These are phyloP conservation scores for Bretziella fagacearum DNA, from an alignment of 2,329 filamentous ascomycete species.

Conservation along the genomic window DNA sequence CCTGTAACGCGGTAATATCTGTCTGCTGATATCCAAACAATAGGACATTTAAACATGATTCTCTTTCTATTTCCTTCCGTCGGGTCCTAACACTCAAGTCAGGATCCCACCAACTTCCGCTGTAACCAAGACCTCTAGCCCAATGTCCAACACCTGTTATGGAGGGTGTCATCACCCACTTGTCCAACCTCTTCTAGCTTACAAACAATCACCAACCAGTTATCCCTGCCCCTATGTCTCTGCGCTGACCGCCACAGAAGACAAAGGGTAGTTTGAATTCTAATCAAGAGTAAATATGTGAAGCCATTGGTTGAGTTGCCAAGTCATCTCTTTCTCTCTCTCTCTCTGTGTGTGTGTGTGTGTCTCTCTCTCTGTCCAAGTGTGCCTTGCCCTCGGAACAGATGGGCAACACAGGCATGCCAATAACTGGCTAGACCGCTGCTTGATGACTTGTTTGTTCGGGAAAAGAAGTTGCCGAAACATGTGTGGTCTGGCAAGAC, in stretches of 20 bases:
- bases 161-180: not conserved
- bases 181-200: not conserved
- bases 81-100: not conserved
- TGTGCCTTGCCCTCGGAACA: not conserved
- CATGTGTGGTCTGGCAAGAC: not conserved
- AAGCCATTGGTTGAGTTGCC: no score
- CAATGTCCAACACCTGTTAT: not conserved
- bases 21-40: no score
- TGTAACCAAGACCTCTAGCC: not conserved
- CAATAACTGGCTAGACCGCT: not conserved
- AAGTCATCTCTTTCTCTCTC: no score
- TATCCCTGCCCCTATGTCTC: not conserved
- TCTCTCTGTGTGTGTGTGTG: no score
- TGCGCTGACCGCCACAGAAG: not conserved
- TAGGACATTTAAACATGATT: no score
- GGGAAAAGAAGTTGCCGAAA: not conserved
- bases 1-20: no score
- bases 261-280: no score
- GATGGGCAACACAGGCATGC: not conserved
- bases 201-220: not conserved
- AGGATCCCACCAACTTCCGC: not conserved
- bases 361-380: not conserved
- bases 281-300: no score
- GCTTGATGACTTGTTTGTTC: not conserved
- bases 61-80: no score